Evolutionary conservation across 75 land plant genomes (phyloP), one percentile per base, ranked within the genome.

Genomic region (Azolla pinnata): DNA sequence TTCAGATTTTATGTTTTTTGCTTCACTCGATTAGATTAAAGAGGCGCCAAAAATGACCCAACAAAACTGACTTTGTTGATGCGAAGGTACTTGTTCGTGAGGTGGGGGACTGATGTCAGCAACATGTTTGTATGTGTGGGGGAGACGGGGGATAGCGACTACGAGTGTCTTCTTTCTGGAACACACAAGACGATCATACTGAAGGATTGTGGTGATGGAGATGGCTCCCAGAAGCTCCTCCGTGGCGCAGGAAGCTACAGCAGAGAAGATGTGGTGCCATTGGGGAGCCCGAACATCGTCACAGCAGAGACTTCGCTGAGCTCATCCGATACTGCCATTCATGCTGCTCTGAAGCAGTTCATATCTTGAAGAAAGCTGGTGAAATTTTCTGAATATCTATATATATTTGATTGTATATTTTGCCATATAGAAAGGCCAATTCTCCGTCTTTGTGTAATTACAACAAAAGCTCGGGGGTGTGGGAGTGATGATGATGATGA

Each of bases 81-180:
- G n/a, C n/a, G n/a, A n/a, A 69, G 71, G 58, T 69, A 69, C 31
- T 40, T 69, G 56, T 69, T 69, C 62, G 65, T 62, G 24, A 63
- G 71, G 34, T 69, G 71, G 71, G 56, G 53, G 12, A 54, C 63
- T 16, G 71, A 69, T 52, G 52, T 69, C 24, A 40, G 47, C 5
- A 62, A 69, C 59, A 69, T 61, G 65, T 21, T 61, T 17, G 71
- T 69, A n/a, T 54, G 61, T 54, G 71, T 69, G 23, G 71, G 71
- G 28, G 67, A 69, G 57, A 53, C 57, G 2, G 71, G 71, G 5
- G 71, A 69, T 28, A 31, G 56, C 8, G 71, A 69, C 32, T 62
- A 69, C 24, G 71, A 69, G 47, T 45, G 62, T 56, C 54, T 66
- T 33, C 57, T 69, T 14, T 52, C 66, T 1, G 71, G 71, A 16